Base-by-base conservation (phyloP, 2,329 filamentous ascomycete genomes). In the Pseudocercospora ulei region DNA sequence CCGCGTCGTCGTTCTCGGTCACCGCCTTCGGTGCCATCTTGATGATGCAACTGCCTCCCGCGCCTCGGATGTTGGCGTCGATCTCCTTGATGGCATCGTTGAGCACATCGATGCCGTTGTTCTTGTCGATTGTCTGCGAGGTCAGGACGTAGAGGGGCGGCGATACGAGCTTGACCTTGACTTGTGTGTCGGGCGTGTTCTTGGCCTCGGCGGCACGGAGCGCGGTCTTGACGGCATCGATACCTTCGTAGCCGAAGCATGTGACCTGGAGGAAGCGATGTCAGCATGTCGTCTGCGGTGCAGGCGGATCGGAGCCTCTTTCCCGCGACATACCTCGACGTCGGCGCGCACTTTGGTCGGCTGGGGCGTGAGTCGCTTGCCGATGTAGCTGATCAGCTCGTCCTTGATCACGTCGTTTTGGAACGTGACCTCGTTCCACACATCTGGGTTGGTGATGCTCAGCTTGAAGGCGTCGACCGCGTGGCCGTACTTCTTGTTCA, bases 1-100 rank as follows among this genome's bases (percentile, higher is more conserved):
- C 87, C 16, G 88, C 90, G 59, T 98, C 90, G 57, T 98, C 92
- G 63, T 86, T 92, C 73, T 96, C 92, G 1, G 90, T 98, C 47
- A 98, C 90, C 3, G 92, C 90, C 78, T 96, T 96, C 53, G 90
- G 90, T 57, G 90, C 87, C 90, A 98, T 98, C 77, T 92, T 94
- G 55, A 95, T 81, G 27, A 80, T 74, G 58, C 88, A 81, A 59
- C 76, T 78, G 46, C 90, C 90, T 38, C 82, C 82, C 1, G 82
- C 75, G 29, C 65, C 70, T 60, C 78, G 76, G 60, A 98, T 98
- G 63, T 73, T 86, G 58, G 69, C 73, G 55, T 81, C 75, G 56
- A 98, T 87, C 55, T 87, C 83, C 56, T 82, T 72, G 54, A 98
- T 98, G 11, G 90, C 85, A 58, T 85, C 80, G 64, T 94, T 84